These are phyloP conservation scores for Teratosphaeria epicoccoides DNA, from an alignment of 2,329 filamentous ascomycete species.

Conservation along the genomic window DNA sequence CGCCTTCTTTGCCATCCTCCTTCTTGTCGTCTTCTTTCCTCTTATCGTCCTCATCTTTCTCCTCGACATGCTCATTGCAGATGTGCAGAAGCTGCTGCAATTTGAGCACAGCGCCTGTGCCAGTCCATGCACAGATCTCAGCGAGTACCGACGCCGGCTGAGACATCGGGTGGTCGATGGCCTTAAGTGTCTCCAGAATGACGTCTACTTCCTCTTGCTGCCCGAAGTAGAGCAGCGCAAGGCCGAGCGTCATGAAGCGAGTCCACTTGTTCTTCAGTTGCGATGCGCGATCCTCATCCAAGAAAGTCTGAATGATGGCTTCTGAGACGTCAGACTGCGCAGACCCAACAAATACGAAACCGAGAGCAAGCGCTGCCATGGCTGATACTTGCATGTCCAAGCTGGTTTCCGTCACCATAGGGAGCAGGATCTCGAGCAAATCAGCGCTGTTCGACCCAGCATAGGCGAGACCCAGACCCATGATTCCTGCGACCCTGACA, in stretches of 20 bases:
- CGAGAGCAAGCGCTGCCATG: constrained; percentile 85
- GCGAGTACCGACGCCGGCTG: constrained; percentile 91
- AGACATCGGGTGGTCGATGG: constrained; percentile 91
- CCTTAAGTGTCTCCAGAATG: constrained; percentile 91
- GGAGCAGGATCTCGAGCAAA: constrained; percentile 72
- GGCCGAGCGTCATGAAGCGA: constrained; percentile 84
- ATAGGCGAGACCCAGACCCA: constrained; percentile 91
- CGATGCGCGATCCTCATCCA: constrained; percentile 83
- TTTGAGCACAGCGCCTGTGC: constrained; percentile 92
- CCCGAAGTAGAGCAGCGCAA: constrained; percentile 90
- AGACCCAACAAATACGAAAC: constrained; percentile 85
- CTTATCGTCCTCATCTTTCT: constrained; percentile 60
- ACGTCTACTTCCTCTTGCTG: constrained; percentile 98
- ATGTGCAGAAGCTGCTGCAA: constrained; percentile 94
- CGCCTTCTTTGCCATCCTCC: constrained; percentile 48
- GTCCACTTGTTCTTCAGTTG: constrained; percentile 98
- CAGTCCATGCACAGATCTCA: constrained; percentile 96
- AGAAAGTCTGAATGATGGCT: constrained; percentile 79
- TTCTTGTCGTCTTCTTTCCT: constrained; percentile 49
- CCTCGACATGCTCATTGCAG: constrained; percentile 94
- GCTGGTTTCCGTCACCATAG: constrained; percentile 73
- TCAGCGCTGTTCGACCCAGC: constrained; percentile 89
- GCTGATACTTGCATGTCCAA: constrained; percentile 92
- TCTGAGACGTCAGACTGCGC: constrained; percentile 85
- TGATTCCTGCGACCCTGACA: constrained; percentile 75